Evolutionary conservation across 2,329 filamentous ascomycete genomes (phyloP).

Genomic region (Fusarium verrucosum): DNA sequence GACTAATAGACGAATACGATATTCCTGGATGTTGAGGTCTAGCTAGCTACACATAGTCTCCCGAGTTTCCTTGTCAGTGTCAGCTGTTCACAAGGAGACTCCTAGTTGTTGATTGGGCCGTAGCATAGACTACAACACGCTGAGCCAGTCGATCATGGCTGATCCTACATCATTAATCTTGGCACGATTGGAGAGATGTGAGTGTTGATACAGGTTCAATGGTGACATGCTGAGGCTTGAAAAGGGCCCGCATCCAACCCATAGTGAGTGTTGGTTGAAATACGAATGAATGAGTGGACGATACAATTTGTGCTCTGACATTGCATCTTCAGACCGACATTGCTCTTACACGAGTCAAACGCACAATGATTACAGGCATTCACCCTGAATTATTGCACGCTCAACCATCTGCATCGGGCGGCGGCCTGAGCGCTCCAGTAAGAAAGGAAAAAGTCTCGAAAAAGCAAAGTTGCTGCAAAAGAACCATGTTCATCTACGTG

Average conservation of each 20-base stretch:
- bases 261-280: no score
- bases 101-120: background rate
- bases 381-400: background rate
- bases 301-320: background rate
- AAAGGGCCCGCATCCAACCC: background rate
- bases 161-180: background rate
- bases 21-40: background rate
- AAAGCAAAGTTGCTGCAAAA: slow-evolving; percentile 40
- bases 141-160: background rate
- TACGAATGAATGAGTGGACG: background rate
- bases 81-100: background rate
- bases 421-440: slow-evolving; percentile 31
- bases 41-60: background rate
- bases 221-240: background rate
- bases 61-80: background rate
- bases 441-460: slow-evolving; percentile 31
- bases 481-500: slow-evolving; percentile 24
- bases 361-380: background rate
- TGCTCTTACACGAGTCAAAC: slow-evolving; percentile 29
- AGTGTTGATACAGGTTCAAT: background rate
- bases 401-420: slow-evolving; percentile 9
- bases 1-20: background rate
- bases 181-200: background rate
- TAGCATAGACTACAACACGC: background rate
- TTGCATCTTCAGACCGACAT: slow-evolving; percentile 21